A percentile compares a stretch with the other conserved stretches of the same genome.
These are phyloP conservation scores for Apophysomyces sp. DNA, from an alignment of 371 early-diverging fungal species.

Conservation along the genomic window DNA sequence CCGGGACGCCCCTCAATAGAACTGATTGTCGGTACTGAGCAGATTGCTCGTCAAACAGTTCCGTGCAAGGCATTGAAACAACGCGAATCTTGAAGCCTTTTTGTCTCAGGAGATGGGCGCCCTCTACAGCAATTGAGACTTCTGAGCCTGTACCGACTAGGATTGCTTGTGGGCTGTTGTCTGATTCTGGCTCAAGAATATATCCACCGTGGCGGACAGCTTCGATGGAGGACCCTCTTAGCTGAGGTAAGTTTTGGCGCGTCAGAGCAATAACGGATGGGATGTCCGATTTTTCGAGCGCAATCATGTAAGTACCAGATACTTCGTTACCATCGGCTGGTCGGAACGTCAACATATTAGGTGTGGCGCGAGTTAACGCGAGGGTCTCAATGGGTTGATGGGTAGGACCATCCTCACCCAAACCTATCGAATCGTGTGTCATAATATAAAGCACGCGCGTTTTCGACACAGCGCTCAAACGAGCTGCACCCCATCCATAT, in stretches of 20 bases:
- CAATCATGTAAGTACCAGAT: slow-evolving; percentile 87
- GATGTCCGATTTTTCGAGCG: slow-evolving; percentile 65
- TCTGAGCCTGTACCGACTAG: slow-evolving; percentile 97
- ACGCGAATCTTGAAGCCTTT: slow-evolving; percentile 72
- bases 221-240: slow-evolving; percentile 83
- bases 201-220: slow-evolving; percentile 82
- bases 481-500: slow-evolving; percentile 86
- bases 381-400: slow-evolving; percentile 99
- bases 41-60: slow-evolving; percentile 93
- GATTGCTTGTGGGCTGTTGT: slow-evolving; percentile 61
- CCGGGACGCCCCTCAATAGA: slow-evolving; percentile 77
- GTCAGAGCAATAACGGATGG: slow-evolving; percentile 93
- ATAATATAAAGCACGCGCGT: slow-evolving; percentile 94
- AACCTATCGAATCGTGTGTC: slow-evolving; percentile 99
- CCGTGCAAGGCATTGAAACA: slow-evolving; percentile 96
- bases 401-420: slow-evolving; percentile 99
- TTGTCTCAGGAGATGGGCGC: slow-evolving; percentile 71
- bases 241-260: slow-evolving; percentile 94
- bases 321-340: slow-evolving; percentile 98
- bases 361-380: slow-evolving; percentile 92
- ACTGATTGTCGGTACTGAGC: slow-evolving; percentile 85
- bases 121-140: slow-evolving; percentile 84
- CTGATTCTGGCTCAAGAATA: slow-evolving; percentile 64
- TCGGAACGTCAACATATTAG: slow-evolving; percentile 87
- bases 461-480: slow-evolving; percentile 89